phyloP scores from a whole-genome alignment of 2,329 filamentous ascomycete species.

The Penicillium sumatraense region DNA sequence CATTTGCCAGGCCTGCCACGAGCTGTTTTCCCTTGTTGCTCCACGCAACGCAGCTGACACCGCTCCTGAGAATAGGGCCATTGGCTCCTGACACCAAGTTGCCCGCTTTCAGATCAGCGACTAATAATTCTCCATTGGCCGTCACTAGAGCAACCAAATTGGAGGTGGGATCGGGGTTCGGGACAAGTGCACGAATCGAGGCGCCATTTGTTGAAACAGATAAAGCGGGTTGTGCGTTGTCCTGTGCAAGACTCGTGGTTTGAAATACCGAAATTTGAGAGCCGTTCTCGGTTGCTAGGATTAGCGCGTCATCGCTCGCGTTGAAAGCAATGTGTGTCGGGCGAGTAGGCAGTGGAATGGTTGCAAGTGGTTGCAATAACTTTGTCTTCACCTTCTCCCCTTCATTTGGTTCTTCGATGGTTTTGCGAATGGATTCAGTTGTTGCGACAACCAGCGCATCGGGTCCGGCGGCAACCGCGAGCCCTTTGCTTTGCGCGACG shows the following conservation, averaged over 20 bases:
- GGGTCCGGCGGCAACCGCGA: slow-evolving; percentile 86
- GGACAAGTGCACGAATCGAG: slow-evolving; percentile 72
- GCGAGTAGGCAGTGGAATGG: slow-evolving; percentile 71
- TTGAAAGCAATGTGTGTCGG: slow-evolving; percentile 91
- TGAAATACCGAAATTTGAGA: slow-evolving; percentile 85
- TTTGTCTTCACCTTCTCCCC: slow-evolving; percentile 66
- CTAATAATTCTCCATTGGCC: slow-evolving; percentile 75
- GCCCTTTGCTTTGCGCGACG: slow-evolving; percentile 76
- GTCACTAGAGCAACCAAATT: slow-evolving; percentile 82
- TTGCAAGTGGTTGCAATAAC: slow-evolving; percentile 73
- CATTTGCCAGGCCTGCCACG: slow-evolving; percentile 81
- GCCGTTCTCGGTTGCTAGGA: slow-evolving; percentile 79
- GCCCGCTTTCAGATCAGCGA: slow-evolving; percentile 77
- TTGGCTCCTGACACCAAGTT: slow-evolving; percentile 62
- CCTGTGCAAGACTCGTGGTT: slow-evolving; percentile 68
- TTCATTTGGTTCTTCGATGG: slow-evolving; percentile 66
- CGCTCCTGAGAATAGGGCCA: slow-evolving; percentile 70
- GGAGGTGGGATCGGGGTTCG: slow-evolving; percentile 73
- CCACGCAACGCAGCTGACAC: slow-evolving; percentile 86
- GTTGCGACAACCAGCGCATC: slow-evolving; percentile 75
- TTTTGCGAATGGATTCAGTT: slow-evolving; percentile 76
- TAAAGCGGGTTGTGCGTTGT: slow-evolving; percentile 69
- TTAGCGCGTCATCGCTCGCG: slow-evolving; percentile 81
- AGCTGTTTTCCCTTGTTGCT: slow-evolving; percentile 92
- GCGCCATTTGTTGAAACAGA: slow-evolving; percentile 78